Evolutionary conservation across 768 basidiomycete genomes (phyloP).

Genomic region (Lactifluus subvellereus): DNA sequence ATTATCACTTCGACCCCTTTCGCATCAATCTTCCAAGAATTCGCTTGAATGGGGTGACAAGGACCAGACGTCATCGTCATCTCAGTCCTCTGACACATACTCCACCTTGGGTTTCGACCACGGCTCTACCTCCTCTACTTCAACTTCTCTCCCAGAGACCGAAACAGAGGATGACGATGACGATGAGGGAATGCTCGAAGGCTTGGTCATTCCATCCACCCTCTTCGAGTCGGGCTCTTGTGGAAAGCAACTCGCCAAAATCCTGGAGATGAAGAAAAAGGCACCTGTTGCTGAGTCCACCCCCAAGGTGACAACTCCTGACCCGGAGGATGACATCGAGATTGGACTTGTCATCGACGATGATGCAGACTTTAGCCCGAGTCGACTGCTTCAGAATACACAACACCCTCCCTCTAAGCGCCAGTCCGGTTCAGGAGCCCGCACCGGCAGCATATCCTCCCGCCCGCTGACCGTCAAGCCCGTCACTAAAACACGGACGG

Average conservation of each 20-base stretch:
- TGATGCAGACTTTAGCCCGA: conserved; percentile 77
- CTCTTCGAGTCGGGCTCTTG: conserved; percentile 70
- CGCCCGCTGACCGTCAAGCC: conserved; percentile 46
- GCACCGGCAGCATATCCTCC: conserved; percentile 57
- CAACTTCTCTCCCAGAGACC: conserved; percentile 60
- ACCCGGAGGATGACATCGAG: conserved; percentile 83
- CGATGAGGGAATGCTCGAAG: conserved; percentile 70
- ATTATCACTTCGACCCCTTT: conserved; percentile 74
- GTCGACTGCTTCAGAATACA: conserved; percentile 52
- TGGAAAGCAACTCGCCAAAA: conserved; percentile 43
- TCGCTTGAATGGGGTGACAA: conserved; percentile 85
- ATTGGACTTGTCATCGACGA: conserved; percentile 78
- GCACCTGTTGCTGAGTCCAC: conserved; percentile 49
- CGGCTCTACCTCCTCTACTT: conserved; percentile 65
- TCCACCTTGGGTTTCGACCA: conserved; percentile 73
- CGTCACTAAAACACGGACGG: conserved; percentile 53
- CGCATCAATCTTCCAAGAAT: conserved; percentile 75
- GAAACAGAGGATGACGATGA: conserved; percentile 61
- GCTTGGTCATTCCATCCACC: conserved; percentile 68
- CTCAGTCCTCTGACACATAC: conserved; percentile 84
- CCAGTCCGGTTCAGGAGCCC: conserved; percentile 33
- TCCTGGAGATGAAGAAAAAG: conserved; percentile 51
- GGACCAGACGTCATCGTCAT: conserved; percentile 68
- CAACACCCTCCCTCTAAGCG: conserved; percentile 38
- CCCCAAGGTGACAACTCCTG: conserved; percentile 48